Evolutionary conservation across 352 stramenopile genomes (phyloP), one percentile per base, ranked within the genome.

Genomic region (Elongisporangium senticosum): DNA sequence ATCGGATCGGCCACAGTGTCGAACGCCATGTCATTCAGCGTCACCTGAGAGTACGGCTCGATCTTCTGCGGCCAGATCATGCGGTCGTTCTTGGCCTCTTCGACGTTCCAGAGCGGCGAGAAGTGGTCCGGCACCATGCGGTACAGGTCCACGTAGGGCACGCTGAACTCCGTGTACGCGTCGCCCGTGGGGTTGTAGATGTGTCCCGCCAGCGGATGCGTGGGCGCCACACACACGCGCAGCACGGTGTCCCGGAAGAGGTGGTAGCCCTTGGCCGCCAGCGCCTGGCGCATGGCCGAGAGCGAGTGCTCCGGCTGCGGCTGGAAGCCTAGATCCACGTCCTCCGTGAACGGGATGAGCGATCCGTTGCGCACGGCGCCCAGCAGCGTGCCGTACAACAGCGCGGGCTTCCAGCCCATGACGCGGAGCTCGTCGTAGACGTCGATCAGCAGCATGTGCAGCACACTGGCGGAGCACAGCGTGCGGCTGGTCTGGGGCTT

Each of bases 361-460:
- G 65, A 75, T 0, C 55, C 62, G 53, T 83, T 74, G 21, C 74
- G 72, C 17, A 87, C 60, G 17, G 74, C 77, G 14, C 77, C 77
- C 6, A 87, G 66, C 24, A 87, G 52, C 15, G 77, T 74, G 22
- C 77, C 74, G 53, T 67, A 87, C 2, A 73, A 23, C 40, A 87
- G 51, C 13, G 68, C 55, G 21, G 77, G 74, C 20, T 56, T 56
- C 2, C 61, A 71, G 6, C 58, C 59, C 4, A 66, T 54, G 1
- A 33, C 58, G 17, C 66, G 7, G 14, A 85, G 52, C 53, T 85
- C 70, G 23, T 69, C 65, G 63, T 81, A 84, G 8, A 81, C 69
- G 59, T 84, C 77, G 17, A 80, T 55, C 14, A 87, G 59, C 13
- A 87, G 52, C 66, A 87, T 71, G 58, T 83, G 75, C 49, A 85